Percentiles rank a stretch among this genome's conserved stretches.
phyloP scores from a whole-genome alignment of 768 basidiomycete species.

The Lenzites betulinus region DNA sequence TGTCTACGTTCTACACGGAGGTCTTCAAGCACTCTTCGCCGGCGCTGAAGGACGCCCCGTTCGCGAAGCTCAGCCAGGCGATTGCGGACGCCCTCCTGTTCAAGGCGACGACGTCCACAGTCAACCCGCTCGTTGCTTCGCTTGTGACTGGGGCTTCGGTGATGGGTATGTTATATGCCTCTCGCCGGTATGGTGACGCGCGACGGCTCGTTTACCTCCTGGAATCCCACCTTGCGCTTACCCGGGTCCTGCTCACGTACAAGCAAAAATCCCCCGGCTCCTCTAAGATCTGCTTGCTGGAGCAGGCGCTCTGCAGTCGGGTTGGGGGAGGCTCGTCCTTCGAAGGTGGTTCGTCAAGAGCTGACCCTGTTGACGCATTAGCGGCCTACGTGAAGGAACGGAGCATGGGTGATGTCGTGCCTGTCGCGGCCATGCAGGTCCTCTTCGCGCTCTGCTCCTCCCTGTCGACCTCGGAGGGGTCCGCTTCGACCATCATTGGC shows the following conservation, averaged over 20 bases:
- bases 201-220: conserved; percentile 68
- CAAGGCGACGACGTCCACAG: conserved; percentile 76
- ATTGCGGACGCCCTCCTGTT: conserved; percentile 72
- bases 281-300: conserved; percentile 56
- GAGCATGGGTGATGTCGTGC: conserved; percentile 60
- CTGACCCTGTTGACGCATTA: conserved; percentile 76
- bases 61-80: conserved; percentile 58
- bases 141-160: conserved; percentile 64
- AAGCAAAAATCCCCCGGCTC: conserved; percentile 48
- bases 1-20: conserved; percentile 66
- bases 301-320: conserved; percentile 72
- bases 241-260: conserved; percentile 60
- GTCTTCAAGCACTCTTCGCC: conserved; percentile 67
- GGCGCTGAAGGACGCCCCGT: conserved; percentile 54
- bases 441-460: conserved; percentile 70
- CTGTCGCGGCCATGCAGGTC: conserved; percentile 65
- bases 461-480: conserved; percentile 58
- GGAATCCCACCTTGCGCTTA: conserved; percentile 63
- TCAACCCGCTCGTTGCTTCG: conserved; percentile 76
- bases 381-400: conserved; percentile 67
- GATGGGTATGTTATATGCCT: conserved; percentile 57
- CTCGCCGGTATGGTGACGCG: conserved; percentile 71
- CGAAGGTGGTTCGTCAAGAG: conserved; percentile 49
- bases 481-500: conserved; percentile 72
- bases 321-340: conserved; percentile 50